Percentiles rank a stretch among this genome's conserved stretches.
Evolutionary conservation across 345 rosid genomes (phyloP).

Genomic region (Eutrema japonicum): DNA sequence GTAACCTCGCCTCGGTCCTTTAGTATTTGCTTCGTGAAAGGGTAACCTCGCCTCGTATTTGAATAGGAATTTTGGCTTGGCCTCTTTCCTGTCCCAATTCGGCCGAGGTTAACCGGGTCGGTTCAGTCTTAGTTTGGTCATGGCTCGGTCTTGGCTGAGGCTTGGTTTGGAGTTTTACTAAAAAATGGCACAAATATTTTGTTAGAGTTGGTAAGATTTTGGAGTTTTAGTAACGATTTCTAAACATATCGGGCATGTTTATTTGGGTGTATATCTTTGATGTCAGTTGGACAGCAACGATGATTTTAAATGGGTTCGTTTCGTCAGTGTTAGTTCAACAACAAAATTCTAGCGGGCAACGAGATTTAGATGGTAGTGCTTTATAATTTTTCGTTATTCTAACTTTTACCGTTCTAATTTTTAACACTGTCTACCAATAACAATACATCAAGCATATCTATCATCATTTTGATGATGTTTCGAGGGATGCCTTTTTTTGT

Average conservation of each 20-base stretch:
- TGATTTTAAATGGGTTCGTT: conserved; percentile 2
- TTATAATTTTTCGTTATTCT: not conserved
- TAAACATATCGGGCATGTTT: not conserved
- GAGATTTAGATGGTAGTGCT: not conserved
- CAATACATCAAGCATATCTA: not conserved
- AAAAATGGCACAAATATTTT: not conserved
- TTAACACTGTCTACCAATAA: not conserved
- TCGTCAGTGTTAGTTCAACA: not conserved
- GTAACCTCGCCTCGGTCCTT: no score
- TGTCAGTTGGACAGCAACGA: not conserved
- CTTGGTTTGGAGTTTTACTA: not conserved
- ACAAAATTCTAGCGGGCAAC: not conserved
- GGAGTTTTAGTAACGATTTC: not conserved
- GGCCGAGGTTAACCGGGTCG: not conserved
- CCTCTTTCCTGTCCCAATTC: no score
- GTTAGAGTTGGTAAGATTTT: not conserved
- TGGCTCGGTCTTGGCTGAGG: no score
- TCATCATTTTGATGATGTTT: conserved; percentile 14
- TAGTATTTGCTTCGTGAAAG: no score
- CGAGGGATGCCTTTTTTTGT: conserved; percentile 1
- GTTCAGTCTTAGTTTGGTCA: no score
- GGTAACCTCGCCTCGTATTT: no score
- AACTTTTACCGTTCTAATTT: not conserved
- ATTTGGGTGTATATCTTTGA: not conserved
- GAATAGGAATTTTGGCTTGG: no score